These are phyloP conservation scores for Xylariaceae sp. DNA, from an alignment of 2,329 filamentous ascomycete genomes.

Conservation along the genomic window DNA sequence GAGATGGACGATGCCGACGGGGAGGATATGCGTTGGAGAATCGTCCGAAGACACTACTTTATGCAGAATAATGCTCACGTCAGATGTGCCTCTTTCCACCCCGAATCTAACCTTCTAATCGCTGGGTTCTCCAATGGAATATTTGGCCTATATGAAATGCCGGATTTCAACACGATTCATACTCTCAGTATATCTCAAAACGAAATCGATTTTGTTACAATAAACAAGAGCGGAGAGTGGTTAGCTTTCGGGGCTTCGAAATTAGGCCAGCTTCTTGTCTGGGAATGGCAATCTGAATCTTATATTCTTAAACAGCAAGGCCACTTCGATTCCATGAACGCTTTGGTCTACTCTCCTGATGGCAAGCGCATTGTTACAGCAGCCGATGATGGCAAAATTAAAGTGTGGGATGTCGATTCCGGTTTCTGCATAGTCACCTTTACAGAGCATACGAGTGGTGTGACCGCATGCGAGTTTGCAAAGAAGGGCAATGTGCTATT, in stretches of 20 bases:
- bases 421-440: constrained; percentile 99
- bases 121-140: constrained; percentile 93
- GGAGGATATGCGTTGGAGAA: constrained; percentile 81
- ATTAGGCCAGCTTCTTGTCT: constrained; percentile 92
- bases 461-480: constrained; percentile 92
- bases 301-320: constrained; percentile 98
- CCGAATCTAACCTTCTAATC: constrained; percentile 87
- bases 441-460: constrained; percentile 91
- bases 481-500: constrained; percentile 96
- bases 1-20: constrained; percentile 63
- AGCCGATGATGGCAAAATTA: constrained; percentile 96
- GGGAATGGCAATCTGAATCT: constrained; percentile 99
- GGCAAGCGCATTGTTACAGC: constrained; percentile 91
- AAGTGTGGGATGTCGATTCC: constrained; percentile 95
- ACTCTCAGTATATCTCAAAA: constrained; percentile 93
- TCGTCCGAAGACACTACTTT: constrained; percentile 90
- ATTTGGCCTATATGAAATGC: constrained; percentile 93
- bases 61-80: constrained; percentile 87
- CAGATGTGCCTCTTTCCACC: constrained; percentile 87
- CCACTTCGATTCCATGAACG: constrained; percentile 94
- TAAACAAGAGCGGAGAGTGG: constrained; percentile 96
- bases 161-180: constrained; percentile 94
- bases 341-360: constrained; percentile 89
- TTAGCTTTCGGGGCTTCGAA: constrained; percentile 95
- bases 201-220: constrained; percentile 90